Evolutionary conservation across 805 yeast genomes (phyloP), one percentile per base, ranked within the genome.

Genomic region (Clavispora phyllophila): DNA sequence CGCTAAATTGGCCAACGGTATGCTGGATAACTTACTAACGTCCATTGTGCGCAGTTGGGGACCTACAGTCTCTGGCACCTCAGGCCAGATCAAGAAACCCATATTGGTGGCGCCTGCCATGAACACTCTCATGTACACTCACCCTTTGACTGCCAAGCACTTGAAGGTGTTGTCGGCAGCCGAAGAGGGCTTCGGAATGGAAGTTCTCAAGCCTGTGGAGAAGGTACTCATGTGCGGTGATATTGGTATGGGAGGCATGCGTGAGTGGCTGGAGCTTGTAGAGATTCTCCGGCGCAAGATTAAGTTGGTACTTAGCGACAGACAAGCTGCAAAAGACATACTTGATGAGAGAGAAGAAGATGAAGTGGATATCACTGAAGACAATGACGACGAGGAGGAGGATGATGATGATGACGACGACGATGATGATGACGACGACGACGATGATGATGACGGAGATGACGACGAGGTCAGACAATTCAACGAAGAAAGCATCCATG

Each of bases 191-290:
- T 68, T 69, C 49, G 74, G 73, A 9, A 60, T 69, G 40, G 75
- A 70, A 44, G 55, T 70, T 10, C 59, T 70, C 48, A 69, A 68
- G 45, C 76, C 76, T 13, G 74, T 70, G 9, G 76, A 70, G 41
- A 70, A 70, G 49, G 73, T 70, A 1, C 60, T 70, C 46, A 68
- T 70, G 7, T 70, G 76, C 56, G 76, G 76, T 5, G 76, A 70
- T 48, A 70, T 70, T 37, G 76, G 76, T 1, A 70, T 70, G 75
- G 76, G 76, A 5, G 76, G 76, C 7, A 70, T 70, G 76, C 54
- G 75, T 40, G 76, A 70, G 55, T 70, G 76, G 76, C 58, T 52
- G 46, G 76, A 70, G 26, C 55, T 70, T 20, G 76, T 70, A 19
- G 75, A 70, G 44, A 68, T 66, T 14, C 51, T 70, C 40, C 57